phyloP scores from a whole-genome alignment of 108 stramenopile species.

The Aureococcus anophagefferens region DNA sequence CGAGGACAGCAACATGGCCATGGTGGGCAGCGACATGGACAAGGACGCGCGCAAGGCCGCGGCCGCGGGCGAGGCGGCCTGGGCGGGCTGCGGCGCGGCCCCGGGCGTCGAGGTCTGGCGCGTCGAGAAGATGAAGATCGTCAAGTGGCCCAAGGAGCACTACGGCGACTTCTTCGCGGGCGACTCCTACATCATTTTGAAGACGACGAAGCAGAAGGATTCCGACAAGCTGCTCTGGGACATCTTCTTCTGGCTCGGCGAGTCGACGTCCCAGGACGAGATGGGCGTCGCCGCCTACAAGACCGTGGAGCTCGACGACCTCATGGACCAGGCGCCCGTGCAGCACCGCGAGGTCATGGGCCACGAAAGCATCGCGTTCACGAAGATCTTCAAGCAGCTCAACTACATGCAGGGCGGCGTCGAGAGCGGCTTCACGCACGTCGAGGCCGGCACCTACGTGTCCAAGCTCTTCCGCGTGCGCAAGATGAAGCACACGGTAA shows the following conservation, averaged over 20 bases:
- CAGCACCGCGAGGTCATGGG: slow-evolving; percentile 82
- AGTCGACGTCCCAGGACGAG: slow-evolving; percentile 76
- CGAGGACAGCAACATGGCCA: background rate
- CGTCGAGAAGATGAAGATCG: slow-evolving; percentile 59
- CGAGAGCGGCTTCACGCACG: slow-evolving; percentile 70
- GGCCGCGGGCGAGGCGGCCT: background rate
- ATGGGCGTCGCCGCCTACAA: slow-evolving; percentile 80
- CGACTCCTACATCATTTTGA: slow-evolving; percentile 72
- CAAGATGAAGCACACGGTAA: slow-evolving; percentile 48
- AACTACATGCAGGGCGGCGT: slow-evolving; percentile 74
- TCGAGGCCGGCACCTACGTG: slow-evolving; percentile 45
- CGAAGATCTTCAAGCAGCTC: slow-evolving; percentile 41
- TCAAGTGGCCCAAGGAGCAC: slow-evolving; percentile 34
- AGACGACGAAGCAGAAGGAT: slow-evolving; percentile 33
- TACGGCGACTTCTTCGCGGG: slow-evolving; percentile 73
- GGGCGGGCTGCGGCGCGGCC: slow-evolving; percentile 26
- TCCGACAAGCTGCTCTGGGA: slow-evolving; percentile 39
- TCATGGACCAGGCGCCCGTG: slow-evolving; percentile 62
- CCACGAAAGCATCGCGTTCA: slow-evolving; percentile 58
- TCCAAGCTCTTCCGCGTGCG: slow-evolving; percentile 9
- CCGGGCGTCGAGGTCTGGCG: slow-evolving; percentile 69
- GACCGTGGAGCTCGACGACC: slow-evolving; percentile 82
- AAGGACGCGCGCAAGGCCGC: background rate
- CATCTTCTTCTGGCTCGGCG: slow-evolving; percentile 72
- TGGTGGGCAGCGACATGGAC: background rate